Evolutionary conservation across 2,329 filamentous ascomycete genomes (phyloP).

Genomic region (Metarhizium album): DNA sequence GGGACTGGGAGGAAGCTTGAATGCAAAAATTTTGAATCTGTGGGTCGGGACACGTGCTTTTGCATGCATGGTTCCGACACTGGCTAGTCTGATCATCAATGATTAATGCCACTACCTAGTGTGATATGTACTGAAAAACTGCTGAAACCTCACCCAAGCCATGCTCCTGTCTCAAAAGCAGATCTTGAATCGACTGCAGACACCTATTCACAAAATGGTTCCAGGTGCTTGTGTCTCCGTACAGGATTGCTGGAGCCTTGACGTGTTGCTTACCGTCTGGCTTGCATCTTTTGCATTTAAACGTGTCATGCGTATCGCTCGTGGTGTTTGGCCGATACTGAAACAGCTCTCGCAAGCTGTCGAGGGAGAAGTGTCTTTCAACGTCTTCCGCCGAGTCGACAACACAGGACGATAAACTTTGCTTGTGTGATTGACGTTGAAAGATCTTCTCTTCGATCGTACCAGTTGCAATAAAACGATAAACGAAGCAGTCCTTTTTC

Average conservation of each 20-base stretch:
- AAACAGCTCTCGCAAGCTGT: slow-evolving; percentile 85
- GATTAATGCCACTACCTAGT: slow-evolving; percentile 23
- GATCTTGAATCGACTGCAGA: slow-evolving; percentile 76
- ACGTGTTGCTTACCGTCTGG: slow-evolving; percentile 77
- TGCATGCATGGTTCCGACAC: too few relatives aligned
- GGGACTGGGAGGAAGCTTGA: too few relatives aligned
- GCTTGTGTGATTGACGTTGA: slow-evolving; percentile 95
- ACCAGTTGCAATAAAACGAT: slow-evolving; percentile 96
- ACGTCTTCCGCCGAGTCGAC: slow-evolving; percentile 96
- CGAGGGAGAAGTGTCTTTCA: slow-evolving; percentile 88
- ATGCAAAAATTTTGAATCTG: background rate
- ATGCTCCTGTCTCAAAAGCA: slow-evolving; percentile 78
- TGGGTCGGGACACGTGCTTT: background rate
- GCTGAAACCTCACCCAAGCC: slow-evolving; percentile 74
- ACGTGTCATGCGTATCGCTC: slow-evolving; percentile 95
- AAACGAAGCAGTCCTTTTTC: slow-evolving; percentile 98
- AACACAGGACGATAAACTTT: slow-evolving; percentile 89
- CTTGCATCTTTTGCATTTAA: slow-evolving; percentile 94
- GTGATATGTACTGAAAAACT: slow-evolving; percentile 98
- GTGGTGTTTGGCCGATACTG: slow-evolving; percentile 77
- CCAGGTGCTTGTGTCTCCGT: slow-evolving; percentile 98
- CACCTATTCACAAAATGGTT: slow-evolving; percentile 88
- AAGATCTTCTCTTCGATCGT: slow-evolving; percentile 99
- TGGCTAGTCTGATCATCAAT: too few relatives aligned
- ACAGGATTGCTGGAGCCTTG: slow-evolving; percentile 90